phyloP scores from a whole-genome alignment of 371 early-diverging fungal genomes.

The Mucor racemosus region DNA sequence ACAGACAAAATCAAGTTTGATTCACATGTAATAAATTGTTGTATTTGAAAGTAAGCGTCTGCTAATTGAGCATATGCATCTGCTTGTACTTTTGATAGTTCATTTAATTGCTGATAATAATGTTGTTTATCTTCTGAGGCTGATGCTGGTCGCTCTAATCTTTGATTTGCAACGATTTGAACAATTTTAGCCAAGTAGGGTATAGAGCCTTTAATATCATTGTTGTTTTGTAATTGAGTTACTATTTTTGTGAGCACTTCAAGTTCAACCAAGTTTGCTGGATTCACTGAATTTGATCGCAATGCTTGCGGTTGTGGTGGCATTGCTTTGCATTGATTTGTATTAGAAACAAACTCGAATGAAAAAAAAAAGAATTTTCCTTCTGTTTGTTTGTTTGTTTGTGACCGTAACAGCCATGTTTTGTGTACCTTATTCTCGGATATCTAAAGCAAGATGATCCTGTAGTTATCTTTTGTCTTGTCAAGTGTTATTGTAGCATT shows the following conservation, averaged over 20 bases:
- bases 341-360: background rate
- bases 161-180: conserved; percentile 48
- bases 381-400: background rate
- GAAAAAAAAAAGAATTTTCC: conserved; percentile 1
- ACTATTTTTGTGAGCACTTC: conserved; percentile 35
- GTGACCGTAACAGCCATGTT: background rate
- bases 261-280: conserved; percentile 38
- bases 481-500: background rate
- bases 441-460: background rate
- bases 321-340: background rate
- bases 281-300: conserved; percentile 26
- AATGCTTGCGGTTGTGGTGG: conserved; percentile 19
- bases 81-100: conserved; percentile 32
- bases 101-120: conserved; percentile 22
- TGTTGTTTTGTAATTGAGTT: conserved; percentile 22
- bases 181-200: conserved; percentile 52
- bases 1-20: conserved; percentile 28
- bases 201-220: conserved; percentile 36
- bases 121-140: background rate
- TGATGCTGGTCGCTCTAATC: conserved; percentile 6
- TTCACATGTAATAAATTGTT: conserved; percentile 36
- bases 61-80: conserved; percentile 43
- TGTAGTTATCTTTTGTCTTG: background rate
- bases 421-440: background rate
- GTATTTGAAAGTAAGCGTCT: conserved; percentile 37